Evolutionary conservation across 2,329 filamentous ascomycete genomes (phyloP).

Genomic region (Plenodomus lindquistii): DNA sequence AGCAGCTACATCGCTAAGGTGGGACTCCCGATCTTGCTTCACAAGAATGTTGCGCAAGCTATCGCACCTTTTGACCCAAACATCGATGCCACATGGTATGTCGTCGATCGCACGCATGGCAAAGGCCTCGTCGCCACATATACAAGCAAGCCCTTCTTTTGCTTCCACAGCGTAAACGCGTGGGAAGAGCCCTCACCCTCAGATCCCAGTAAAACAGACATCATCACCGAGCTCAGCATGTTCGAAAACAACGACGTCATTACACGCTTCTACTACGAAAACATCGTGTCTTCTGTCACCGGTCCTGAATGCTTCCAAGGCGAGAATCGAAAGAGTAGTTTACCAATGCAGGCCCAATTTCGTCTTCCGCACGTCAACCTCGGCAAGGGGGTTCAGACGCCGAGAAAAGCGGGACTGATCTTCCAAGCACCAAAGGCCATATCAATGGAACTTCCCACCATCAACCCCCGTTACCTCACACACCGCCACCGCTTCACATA

Average conservation of each 20-base stretch:
- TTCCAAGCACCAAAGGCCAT: conserved; percentile 49
- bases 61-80: conserved; percentile 65
- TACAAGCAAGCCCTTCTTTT: conserved; percentile 70
- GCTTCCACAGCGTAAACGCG: conserved; percentile 79
- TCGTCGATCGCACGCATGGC: conserved; percentile 67
- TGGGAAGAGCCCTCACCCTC: conserved; percentile 63
- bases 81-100: conserved; percentile 68
- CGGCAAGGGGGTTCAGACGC: conserved; percentile 13
- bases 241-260: conserved; percentile 70
- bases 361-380: conserved; percentile 41
- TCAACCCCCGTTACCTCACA: conserved; percentile 62
- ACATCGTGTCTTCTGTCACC: conserved; percentile 26
- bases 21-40: conserved; percentile 66
- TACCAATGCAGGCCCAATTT: conserved; percentile 37
- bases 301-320: conserved; percentile 19
- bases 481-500: conserved; percentile 65
- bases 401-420: conserved; percentile 12
- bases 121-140: conserved; percentile 71
- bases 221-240: conserved; percentile 68
- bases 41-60: conserved; percentile 69
- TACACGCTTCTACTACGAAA: conserved; percentile 66
- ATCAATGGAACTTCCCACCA: conserved; percentile 63
- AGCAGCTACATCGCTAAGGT: conserved; percentile 62
- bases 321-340: conserved; percentile 27
- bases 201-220: conserved; percentile 49